Evolutionary conservation across 2,329 filamentous ascomycete species (phyloP), one percentile per base, ranked within the genome.

Genomic region (Westerdykella ornata): DNA sequence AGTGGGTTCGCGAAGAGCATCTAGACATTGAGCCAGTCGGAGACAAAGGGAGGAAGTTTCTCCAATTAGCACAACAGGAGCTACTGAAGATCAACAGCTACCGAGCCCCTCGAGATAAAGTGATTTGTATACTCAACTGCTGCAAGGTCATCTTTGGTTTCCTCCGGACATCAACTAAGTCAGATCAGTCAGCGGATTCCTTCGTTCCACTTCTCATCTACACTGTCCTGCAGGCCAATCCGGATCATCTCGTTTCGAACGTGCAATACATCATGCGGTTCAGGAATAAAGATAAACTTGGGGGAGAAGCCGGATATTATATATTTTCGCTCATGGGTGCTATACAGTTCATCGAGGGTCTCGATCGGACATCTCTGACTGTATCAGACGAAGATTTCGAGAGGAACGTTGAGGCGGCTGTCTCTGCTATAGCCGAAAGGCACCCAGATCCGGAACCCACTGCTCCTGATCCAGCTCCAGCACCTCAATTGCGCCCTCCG

Each of bases 131-230:
- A 35, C 71, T 98, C 42, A 98, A 98, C 68, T 96, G 89, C 70
- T 98, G 92, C 78, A 98, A 98, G 68, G 94, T 98, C 48, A 97
- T 98, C 49, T 97, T 98, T 66, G 92, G 90, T 14, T 80, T 95
- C 37, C 72, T 98, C 39, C 89, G 90, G 52, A 94, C 96, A 62
- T 82, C 87, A 39, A 26, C 22, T 2, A 94, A 94, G 66, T 85
- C 84, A 1, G 92, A 98, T 62, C 90, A 89, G 16, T 97, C 90
- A 1, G 92, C 92, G 11, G 92, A 98, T 68, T 88, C 90, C 0
- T 98, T 98, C 56, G 88, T 48, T 85, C 92, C 4, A 3, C 75
- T 97, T 19, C 75, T 98, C 42, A 98, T 98, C 43, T 97, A 95
- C 55, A 92, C 95, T 18, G 89, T 97, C 11, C 74, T 98, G 18